Base-by-base conservation (phyloP, 2,329 filamentous ascomycete genomes). In the Lizonia empirigonia region DNA sequence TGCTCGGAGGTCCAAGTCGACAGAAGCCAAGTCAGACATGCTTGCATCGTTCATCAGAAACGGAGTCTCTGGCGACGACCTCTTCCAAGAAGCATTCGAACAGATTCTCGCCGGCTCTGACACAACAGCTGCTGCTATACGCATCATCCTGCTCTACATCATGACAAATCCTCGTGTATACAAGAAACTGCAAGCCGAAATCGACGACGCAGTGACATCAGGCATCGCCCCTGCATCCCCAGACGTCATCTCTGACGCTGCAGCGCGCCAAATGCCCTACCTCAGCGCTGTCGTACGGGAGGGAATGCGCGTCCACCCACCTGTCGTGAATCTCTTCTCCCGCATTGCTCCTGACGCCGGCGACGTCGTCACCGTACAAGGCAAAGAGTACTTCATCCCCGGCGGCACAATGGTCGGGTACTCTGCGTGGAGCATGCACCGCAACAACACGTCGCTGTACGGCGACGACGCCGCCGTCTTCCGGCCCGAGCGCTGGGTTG, bases 21-120 rank as follows among this genome's bases (percentile, higher is more conserved):
- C 49, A 5, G 55, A 78, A 18, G 71, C 72, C 1, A 73, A 76
- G 13, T 70, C 71, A 5, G 82, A 84, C 55, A 84, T 84, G 81
- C 73, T 84, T 5, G 77, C 75, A 3, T 77, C 78, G 0, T 82
- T 83, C 58, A 74, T 82, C 45, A 71, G 72, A 9, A 75, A 78
- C 52, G 76, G 75, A 59, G 62, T 81, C 1, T 67, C 69, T 5
- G 65, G 38, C 59, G 75, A 67, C 54, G 70, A 73, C 67, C 50
- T 78, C 69, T 64, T 76, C 68, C 54, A 69, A 40, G 78, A 80
- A 54, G 75, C 72, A 0, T 64, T 64, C 20, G 63, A 77, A 10
- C 76, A 78, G 50, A 78, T 80, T 32, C 72, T 82, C 5, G 82
- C 82, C 4, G 83, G 83, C 4, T 81, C 81, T 0, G 83, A 85